Percentiles rank a stretch among this genome's conserved stretches.
Conservation (phyloP, 495 filamentous ascomycete species). For the Mytilinidion resinicola region DNA sequence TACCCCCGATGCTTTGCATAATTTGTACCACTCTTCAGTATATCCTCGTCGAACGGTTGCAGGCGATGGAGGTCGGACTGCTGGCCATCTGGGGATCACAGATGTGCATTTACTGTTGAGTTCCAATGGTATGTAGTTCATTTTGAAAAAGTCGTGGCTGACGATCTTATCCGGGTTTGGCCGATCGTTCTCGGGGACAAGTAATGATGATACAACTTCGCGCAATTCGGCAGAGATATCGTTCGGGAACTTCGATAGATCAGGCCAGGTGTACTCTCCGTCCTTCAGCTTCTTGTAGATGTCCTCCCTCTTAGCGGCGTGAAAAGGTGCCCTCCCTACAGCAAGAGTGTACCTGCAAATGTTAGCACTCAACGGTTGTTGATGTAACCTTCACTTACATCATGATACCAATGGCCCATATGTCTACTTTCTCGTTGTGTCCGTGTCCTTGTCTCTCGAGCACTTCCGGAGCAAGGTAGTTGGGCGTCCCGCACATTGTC, state of each 20-base stretch:
- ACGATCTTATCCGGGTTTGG: constrained; percentile 39
- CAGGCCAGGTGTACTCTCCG: constrained; percentile 39
- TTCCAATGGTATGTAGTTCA: constrained; percentile 33
- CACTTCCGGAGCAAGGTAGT: constrained; percentile 97
- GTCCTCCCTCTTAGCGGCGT: constrained; percentile 39
- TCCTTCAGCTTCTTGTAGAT: constrained; percentile 40
- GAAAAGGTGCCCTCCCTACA: constrained; percentile 40
- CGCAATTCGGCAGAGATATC: constrained; percentile 38
- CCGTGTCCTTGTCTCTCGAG: constrained; percentile 79
- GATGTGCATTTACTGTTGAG: constrained; percentile 30
- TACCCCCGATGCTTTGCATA: constrained; percentile 38
- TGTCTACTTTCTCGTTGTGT: constrained; percentile 88
- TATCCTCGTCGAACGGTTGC: constrained; percentile 34
- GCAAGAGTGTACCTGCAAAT: constrained; percentile 35
- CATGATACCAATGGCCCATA: constrained; percentile 96
- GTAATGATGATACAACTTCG: constrained; percentile 35
- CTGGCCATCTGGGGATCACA: constrained; percentile 34
- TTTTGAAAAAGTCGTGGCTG: constrained; percentile 39
- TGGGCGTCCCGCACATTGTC: constrained; percentile 93
- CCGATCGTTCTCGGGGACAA: constrained; percentile 39
- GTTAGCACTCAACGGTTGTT: constrained; percentile 1
- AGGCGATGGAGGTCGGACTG: constrained; percentile 32
- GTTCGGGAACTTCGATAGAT: constrained; percentile 32
- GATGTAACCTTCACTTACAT: constrained; percentile 51
- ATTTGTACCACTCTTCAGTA: constrained; percentile 35